These are phyloP conservation scores for Yarrowia phangngaensis DNA, from an alignment of 805 yeast species.

Conservation along the genomic window DNA sequence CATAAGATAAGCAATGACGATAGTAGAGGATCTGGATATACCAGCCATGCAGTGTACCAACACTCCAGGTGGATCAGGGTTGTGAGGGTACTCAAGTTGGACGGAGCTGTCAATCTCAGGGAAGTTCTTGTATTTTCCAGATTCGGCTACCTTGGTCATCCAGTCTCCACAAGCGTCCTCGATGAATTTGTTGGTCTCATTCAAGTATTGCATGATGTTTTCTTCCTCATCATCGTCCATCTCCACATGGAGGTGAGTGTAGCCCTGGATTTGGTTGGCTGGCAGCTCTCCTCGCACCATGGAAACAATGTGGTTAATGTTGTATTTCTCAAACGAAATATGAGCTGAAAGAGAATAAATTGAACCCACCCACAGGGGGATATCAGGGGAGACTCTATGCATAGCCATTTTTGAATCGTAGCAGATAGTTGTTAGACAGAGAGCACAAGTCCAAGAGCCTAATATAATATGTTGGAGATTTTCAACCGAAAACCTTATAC, in stretches of 20 bases:
- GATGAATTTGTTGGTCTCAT: conserved; percentile 62
- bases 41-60: conserved; percentile 73
- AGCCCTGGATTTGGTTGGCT: conserved; percentile 43
- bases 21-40: conserved; percentile 82
- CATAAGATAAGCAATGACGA: conserved; percentile 86
- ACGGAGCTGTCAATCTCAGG: conserved; percentile 7
- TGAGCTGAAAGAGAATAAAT: conserved; percentile 58
- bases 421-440: background rate
- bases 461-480: too few species aligned
- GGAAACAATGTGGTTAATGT: conserved; percentile 70
- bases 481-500: too few species aligned
- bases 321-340: conserved; percentile 49
- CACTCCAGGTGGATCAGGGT: conserved; percentile 35
- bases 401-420: conserved; percentile 37
- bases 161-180: conserved; percentile 46
- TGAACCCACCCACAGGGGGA: conserved; percentile 63
- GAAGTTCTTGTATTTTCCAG: conserved; percentile 21
- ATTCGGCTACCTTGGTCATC: conserved; percentile 21
- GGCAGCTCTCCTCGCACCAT: conserved; percentile 64
- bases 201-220: conserved; percentile 60
- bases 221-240: conserved; percentile 69
- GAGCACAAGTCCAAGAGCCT: too few species aligned
- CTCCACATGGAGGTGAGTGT: conserved; percentile 51
- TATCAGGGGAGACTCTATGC: conserved; percentile 68
- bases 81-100: conserved; percentile 26